Percentiles rank a stretch among this genome's conserved stretches.
phyloP scores from a whole-genome alignment of 2,329 filamentous ascomycete species.

The Rhinocladiella mackenziei region DNA sequence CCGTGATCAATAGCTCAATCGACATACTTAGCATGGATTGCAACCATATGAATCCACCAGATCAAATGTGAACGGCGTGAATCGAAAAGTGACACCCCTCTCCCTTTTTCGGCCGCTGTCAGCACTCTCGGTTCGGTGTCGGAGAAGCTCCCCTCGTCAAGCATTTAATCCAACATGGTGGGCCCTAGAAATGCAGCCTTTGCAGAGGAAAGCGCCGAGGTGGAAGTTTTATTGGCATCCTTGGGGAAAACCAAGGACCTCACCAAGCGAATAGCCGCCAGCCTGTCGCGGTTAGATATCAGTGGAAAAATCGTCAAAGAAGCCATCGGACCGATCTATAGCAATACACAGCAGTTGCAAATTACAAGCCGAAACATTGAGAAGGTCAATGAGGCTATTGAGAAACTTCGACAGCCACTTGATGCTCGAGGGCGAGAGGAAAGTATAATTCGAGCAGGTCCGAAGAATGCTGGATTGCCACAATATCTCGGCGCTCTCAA shows the following conservation, averaged over 20 bases:
- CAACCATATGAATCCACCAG: too few species aligned
- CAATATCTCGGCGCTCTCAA: slow-evolving; percentile 88
- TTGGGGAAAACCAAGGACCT: slow-evolving; percentile 90
- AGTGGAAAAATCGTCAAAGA: slow-evolving; percentile 88
- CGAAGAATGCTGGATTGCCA: slow-evolving; percentile 72
- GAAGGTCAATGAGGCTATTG: slow-evolving; percentile 77
- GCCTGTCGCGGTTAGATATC: slow-evolving; percentile 74
- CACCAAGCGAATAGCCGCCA: slow-evolving; percentile 93
- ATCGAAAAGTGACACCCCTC: too few species aligned
- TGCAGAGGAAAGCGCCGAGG: slow-evolving; percentile 64
- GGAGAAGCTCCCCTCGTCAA: too few species aligned
- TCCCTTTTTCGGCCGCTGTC: too few species aligned
- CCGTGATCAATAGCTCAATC: too few species aligned
- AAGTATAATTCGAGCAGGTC: slow-evolving; percentile 81
- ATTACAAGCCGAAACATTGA: slow-evolving; percentile 87
- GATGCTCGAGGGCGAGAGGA: slow-evolving; percentile 92
- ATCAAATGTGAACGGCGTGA: too few species aligned
- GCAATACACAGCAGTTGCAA: slow-evolving; percentile 85
- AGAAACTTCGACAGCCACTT: slow-evolving; percentile 80
- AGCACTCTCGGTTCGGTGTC: too few species aligned
- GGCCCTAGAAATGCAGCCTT: slow-evolving; percentile 54
- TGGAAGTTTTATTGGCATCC: slow-evolving; percentile 62
- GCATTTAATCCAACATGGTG: slow-evolving; percentile 44
- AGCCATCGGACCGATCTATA: slow-evolving; percentile 86
- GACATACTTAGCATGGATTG: too few species aligned